These are phyloP conservation scores for Scutellaria minor DNA, from an alignment of 257 asterid species.

Conservation along the genomic window DNA sequence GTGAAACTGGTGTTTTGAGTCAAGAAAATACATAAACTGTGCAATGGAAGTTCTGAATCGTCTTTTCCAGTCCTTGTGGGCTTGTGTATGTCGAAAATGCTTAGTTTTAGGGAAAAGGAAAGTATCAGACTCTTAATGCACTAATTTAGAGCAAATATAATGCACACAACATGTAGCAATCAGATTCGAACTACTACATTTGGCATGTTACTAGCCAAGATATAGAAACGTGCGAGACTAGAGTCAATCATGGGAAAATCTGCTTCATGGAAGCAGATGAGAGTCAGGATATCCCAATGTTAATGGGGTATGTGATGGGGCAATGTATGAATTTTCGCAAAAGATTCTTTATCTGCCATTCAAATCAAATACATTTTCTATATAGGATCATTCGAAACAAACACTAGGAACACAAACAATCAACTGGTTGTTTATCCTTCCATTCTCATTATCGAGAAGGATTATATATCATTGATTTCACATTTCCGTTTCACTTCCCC, in stretches of 20 bases:
- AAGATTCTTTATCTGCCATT: neutral
- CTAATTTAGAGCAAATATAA: neutral
- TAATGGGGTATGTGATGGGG: neutral
- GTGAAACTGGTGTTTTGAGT: neutral
- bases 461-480: neutral
- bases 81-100: slow-evolving; percentile 3
- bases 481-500: slow-evolving; percentile 2
- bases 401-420: neutral
- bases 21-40: neutral
- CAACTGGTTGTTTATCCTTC: neutral
- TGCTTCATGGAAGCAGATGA: slow-evolving; percentile 9
- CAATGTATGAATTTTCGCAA: neutral
- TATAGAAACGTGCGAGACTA: neutral
- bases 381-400: neutral
- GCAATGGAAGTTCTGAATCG: neutral
- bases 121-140: slow-evolving; percentile 4
- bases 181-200: neutral
- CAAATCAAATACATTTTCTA: neutral
- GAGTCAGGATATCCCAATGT: neutral
- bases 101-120: neutral
- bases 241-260: neutral
- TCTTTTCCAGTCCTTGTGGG: slow-evolving; percentile 3
- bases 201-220: slow-evolving; percentile 1
- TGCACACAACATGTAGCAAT: neutral
- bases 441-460: neutral